phyloP scores from a whole-genome alignment of 176 grass and related monocot genomes.

The Phyllostachys edulis region DNA sequence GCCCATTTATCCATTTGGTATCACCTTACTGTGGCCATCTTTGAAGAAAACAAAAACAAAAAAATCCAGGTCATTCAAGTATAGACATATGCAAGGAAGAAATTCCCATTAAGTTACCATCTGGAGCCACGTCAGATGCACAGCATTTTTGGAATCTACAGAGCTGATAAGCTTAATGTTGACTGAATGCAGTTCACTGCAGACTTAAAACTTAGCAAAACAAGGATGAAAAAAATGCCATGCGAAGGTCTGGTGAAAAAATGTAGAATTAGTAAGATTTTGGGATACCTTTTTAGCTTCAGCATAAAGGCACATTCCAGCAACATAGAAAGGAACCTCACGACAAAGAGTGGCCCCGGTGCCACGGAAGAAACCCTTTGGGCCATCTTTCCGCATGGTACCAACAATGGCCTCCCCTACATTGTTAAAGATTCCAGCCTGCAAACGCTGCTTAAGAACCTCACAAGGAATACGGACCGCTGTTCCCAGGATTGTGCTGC shows the following conservation, averaged over 20 bases:
- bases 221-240: background rate
- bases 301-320: conserved; percentile 87
- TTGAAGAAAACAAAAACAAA: conserved; percentile 3
- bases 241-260: background rate
- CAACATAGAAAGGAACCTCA: conserved; percentile 98
- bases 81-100: background rate
- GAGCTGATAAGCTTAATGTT: background rate
- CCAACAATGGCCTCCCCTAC: conserved; percentile 95
- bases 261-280: background rate
- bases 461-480: conserved; percentile 90
- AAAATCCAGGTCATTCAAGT: background rate
- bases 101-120: background rate
- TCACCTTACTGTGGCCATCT: background rate
- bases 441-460: conserved; percentile 89
- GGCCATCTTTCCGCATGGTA: conserved; percentile 73
- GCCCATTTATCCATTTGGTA: background rate
- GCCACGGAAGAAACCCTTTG: conserved; percentile 87
- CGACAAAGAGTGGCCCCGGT: conserved; percentile 93
- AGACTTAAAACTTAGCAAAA: background rate
- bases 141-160: background rate
- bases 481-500: conserved; percentile 91
- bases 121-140: background rate
- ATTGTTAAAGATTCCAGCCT: conserved; percentile 90
- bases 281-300: conserved; percentile 88
- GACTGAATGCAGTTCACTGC: background rate